Percentiles rank a stretch among this genome's conserved stretches.
These are phyloP conservation scores for Euphorbia tirucalli DNA, from an alignment of 345 rosid genomes.

Conservation along the genomic window DNA sequence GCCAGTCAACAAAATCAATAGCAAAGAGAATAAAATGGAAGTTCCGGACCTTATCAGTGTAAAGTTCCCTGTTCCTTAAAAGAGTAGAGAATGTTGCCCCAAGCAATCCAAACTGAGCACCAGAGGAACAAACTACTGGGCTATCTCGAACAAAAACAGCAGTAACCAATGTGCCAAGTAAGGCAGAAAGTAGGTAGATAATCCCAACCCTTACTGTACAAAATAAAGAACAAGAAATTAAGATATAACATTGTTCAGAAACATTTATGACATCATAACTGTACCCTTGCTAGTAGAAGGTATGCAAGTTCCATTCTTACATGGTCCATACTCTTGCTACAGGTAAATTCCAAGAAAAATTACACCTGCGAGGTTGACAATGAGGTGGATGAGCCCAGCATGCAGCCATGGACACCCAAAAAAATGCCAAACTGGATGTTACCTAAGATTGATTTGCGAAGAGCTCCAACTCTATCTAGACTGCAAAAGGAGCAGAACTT, in stretches of 20 bases:
- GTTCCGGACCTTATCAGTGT: slow-evolving; percentile 55
- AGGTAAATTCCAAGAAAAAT: slow-evolving; percentile 25
- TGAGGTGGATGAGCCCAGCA: slow-evolving; percentile 28
- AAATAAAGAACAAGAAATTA: slow-evolving; percentile 13
- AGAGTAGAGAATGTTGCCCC: slow-evolving; percentile 78
- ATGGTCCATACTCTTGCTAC: slow-evolving; percentile 40
- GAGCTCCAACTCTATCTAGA: slow-evolving; percentile 41
- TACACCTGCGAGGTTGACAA: slow-evolving; percentile 17
- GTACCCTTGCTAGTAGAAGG: no score
- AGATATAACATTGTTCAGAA: not conserved
- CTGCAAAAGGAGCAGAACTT: slow-evolving; percentile 35
- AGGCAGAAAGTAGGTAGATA: slow-evolving; percentile 64
- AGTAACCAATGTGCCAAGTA: slow-evolving; percentile 59
- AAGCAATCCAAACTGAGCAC: slow-evolving; percentile 68
- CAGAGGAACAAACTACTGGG: slow-evolving; percentile 64
- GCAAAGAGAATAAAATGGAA: slow-evolving; percentile 8
- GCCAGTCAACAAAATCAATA: slow-evolving; percentile 14
- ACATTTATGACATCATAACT: not conserved
- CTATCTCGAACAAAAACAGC: slow-evolving; percentile 60
- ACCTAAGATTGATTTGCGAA: slow-evolving; percentile 22
- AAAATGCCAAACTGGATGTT: slow-evolving; percentile 27
- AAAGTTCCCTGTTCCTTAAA: slow-evolving; percentile 59
- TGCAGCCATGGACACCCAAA: slow-evolving; percentile 27
- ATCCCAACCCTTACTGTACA: slow-evolving; percentile 66
- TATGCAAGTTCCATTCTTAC: slow-evolving; percentile 28